Conservation (phyloP, 2,329 filamentous ascomycete genomes). For the Exophiala viscosa region DNA sequence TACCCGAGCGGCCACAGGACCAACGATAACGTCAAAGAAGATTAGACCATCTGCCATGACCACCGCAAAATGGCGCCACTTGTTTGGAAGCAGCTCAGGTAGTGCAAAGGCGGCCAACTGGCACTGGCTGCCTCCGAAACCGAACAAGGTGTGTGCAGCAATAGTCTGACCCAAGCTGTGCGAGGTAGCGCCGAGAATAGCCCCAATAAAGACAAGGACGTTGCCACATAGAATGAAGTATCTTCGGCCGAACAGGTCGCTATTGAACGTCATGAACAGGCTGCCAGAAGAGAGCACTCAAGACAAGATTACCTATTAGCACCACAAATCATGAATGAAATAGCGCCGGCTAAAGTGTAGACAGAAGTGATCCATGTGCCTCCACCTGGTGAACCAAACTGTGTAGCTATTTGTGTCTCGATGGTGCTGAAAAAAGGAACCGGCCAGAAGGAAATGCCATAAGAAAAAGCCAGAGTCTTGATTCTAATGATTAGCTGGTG, state of each 20-base stretch:
- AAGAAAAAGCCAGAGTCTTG: too few relatives aligned
- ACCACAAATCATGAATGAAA: slow-evolving; percentile 13
- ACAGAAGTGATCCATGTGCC: slow-evolving; percentile 1
- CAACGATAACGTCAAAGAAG: too few relatives aligned
- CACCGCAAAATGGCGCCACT: slow-evolving; percentile 47
- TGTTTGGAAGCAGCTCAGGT: slow-evolving; percentile 43
- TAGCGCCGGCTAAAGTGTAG: background rate
- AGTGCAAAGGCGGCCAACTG: slow-evolving; percentile 44
- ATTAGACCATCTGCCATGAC: slow-evolving; percentile 43
- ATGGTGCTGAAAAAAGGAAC: too few relatives aligned
- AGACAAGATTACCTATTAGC: too few relatives aligned
- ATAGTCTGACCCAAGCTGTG: background rate
- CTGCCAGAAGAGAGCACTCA: too few relatives aligned
- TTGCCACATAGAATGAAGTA: slow-evolving; percentile 47
- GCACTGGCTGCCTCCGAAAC: slow-evolving; percentile 24
- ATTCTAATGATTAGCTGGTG: too few relatives aligned
- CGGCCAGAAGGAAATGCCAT: too few relatives aligned
- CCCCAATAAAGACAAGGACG: slow-evolving; percentile 34
- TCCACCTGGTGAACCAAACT: too few relatives aligned
- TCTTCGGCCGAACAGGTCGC: slow-evolving; percentile 47
- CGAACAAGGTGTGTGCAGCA: background rate
- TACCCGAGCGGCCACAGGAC: background rate
- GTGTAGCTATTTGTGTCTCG: too few relatives aligned
- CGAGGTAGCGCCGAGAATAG: slow-evolving; percentile 4
- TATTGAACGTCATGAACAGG: too few relatives aligned